A percentile compares a stretch with the other conserved stretches of the same genome.
These are phyloP conservation scores for Escallonia herrerae DNA, from an alignment of 129 eudicot species.

Conservation along the genomic window DNA sequence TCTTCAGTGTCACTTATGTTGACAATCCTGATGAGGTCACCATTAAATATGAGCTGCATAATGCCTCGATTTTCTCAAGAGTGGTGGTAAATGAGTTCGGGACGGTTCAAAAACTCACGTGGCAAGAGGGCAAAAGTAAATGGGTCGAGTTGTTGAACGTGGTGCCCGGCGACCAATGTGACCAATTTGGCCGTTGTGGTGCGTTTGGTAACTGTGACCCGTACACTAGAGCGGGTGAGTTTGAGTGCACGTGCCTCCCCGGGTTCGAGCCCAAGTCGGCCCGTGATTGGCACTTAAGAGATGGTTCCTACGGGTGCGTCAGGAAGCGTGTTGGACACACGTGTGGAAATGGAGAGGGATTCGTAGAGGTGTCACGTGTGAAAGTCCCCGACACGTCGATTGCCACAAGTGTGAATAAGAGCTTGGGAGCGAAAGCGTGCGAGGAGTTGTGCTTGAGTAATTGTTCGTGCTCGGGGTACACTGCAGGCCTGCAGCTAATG, in stretches of 20 bases:
- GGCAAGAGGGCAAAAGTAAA: background rate
- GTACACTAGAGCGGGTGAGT: background rate
- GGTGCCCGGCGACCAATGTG: slow-evolving; percentile 27
- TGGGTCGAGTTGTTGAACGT: slow-evolving; percentile 23
- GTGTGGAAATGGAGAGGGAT: slow-evolving; percentile 16
- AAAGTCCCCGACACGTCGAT: slow-evolving; percentile 30
- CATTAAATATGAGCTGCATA: background rate
- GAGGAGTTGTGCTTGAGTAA: slow-evolving; percentile 21
- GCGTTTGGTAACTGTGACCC: slow-evolving; percentile 10
- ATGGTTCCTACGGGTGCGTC: slow-evolving; percentile 27
- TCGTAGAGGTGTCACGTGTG: slow-evolving; percentile 9
- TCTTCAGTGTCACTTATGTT: slow-evolving; percentile 8
- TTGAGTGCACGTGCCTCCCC: slow-evolving; percentile 26
- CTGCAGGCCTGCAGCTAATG: slow-evolving; percentile 10
- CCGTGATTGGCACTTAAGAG: slow-evolving; percentile 26
- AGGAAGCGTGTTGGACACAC: slow-evolving; percentile 11
- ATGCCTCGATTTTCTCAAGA: slow-evolving; percentile 17
- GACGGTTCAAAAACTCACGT: slow-evolving; percentile 12
- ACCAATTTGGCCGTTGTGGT: slow-evolving; percentile 22
- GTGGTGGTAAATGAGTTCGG: slow-evolving; percentile 21
- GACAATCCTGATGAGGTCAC: slow-evolving; percentile 20
- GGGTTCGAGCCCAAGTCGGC: slow-evolving; percentile 25
- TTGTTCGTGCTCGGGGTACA: slow-evolving; percentile 26
- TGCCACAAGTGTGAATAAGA: slow-evolving; percentile 7
- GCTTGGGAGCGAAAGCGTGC: slow-evolving; percentile 14